Evolutionary conservation across 257 asterid genomes (phyloP), one percentile per base, ranked within the genome.

Genomic region (Marsdenia floribunda): DNA sequence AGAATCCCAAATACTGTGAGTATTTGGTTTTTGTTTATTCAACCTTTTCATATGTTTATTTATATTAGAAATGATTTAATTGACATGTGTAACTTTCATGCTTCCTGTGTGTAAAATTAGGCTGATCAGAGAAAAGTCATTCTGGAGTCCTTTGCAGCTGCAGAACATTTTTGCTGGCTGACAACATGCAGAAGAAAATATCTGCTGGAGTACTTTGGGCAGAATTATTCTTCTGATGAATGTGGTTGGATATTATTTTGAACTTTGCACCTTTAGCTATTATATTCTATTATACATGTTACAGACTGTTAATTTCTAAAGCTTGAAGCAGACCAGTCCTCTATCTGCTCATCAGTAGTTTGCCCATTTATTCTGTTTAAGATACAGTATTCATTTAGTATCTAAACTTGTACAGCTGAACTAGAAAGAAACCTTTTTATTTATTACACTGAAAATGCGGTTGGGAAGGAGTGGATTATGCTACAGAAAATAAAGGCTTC

Each of bases 161-260:
- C 98, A 50, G 92, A 88, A 75, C 93, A 77, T 77, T 93, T 86
- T 77, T 93, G 97, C 88, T 80, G 81, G 85, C 86, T 79, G 84
- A 83, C 97, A 86, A 86, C 90, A 73, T 93, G 98, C 86, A 87
- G 98, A 87, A 88, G 98, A 85, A 89, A 90, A 80, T 91, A 71
- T 89, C 83, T 93, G 80, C 85, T 93, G 80, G 90, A 87, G 77
- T 93, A 93, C 84, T 93, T 93, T 78, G 97, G 97, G 57, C 94
- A 91, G 78, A 84, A 76, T 52, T 76, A 61, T 80, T 75, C 82
- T 68, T 79, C 84, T 50, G 87, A 83, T 76, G 82, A 78, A 47
- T 93, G 98, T 65, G 98, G 98, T 93, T 69, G 83, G 47, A 70
- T 74, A 74, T 37, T 80, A 60, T 53, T 75, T 71, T 66, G 70